Base-by-base conservation (phyloP, 371 early-diverging fungal genomes). In the Mucor circinelloides region DNA sequence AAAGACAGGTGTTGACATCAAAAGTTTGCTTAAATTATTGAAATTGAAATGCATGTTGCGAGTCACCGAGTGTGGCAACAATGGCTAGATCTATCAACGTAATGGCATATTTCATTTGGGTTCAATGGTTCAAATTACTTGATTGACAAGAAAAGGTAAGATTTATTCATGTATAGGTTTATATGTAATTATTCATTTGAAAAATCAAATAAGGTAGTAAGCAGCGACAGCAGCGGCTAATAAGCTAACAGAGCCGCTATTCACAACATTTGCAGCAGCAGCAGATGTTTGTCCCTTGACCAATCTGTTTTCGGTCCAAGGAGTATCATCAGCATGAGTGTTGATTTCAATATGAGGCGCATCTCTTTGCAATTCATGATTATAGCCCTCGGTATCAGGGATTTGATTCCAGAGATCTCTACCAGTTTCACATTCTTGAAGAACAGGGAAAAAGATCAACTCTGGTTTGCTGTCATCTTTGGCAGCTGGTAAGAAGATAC, bases 281-380 rank as follows among this genome's bases (percentile, higher is more conserved):
- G 54, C n/a, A 28, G 54, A 54, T 46, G 46, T 46, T 28, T 54
- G 54, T 17, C 54, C 54, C 13, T 54, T 54, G 28, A 54, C 54
- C 15, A 54, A 15, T 28, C 54, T 12, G 54, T 54, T 54, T 54
- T 54, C 54, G 17, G 54, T 54, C 54, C 54, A 54, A 17, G 54
- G 54, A 54, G 54, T 54, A 27, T 54, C 54, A 28, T 54, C 54
- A 7, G 54, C 28, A 7, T 54, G 54, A 28, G 54, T 54, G 25
- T 54, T 54, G 5, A 54, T 54, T 30, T 54, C 54, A n/a, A 54
- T 54, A 4, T 54, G 54, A 54, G 54, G 54, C 12, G 54, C 54
- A 30, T 54, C 54, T 25, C 30, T 21, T 28, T 30, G 28, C 25
- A 54, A n/a, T 54, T 54, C 54, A 54, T 54, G 54, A 28, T 54